Percentiles rank a stretch among this genome's conserved stretches.
phyloP scores from a whole-genome alignment of 495 filamentous ascomycete genomes.

The Hypoxylon fuscum region DNA sequence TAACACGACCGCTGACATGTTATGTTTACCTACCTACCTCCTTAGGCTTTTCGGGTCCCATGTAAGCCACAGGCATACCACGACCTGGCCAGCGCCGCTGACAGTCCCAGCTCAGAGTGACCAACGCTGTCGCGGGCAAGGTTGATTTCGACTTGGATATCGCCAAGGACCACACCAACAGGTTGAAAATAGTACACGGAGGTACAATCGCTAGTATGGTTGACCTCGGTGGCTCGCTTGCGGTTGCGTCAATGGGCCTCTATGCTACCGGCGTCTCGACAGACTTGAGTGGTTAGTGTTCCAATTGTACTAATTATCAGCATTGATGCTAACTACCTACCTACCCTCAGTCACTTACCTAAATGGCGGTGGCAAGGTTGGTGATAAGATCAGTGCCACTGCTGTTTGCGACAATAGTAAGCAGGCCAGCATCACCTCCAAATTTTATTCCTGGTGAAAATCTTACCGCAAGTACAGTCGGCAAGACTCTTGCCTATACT shows the following conservation, averaged over 20 bases:
- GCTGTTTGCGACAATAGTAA: slow-evolving; percentile 87
- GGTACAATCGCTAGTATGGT: slow-evolving; percentile 97
- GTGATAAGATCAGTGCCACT: slow-evolving; percentile 74
- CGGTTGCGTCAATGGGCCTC: slow-evolving; percentile 88
- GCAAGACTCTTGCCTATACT: slow-evolving; percentile 92
- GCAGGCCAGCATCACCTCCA: slow-evolving; percentile 26
- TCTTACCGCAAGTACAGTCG: slow-evolving; percentile 65
- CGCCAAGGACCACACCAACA: slow-evolving; percentile 89
- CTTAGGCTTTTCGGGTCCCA: slow-evolving; percentile 54
- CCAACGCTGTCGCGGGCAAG: slow-evolving; percentile 74
- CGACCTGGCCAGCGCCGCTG: not conserved
- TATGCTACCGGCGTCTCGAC: slow-evolving; percentile 93
- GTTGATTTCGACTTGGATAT: slow-evolving; percentile 92
- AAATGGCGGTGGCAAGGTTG: slow-evolving; percentile 80
- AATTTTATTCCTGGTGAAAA: not conserved
- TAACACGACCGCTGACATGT: no score
- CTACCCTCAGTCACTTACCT: slow-evolving; percentile 83
- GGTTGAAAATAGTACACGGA: slow-evolving; percentile 89
- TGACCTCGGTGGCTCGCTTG: slow-evolving; percentile 91
- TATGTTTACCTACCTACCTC: slow-evolving; percentile 5
- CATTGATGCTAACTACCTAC: slow-evolving; percentile 7
- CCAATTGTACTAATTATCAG: not conserved
- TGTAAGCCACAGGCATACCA: slow-evolving; percentile 39
- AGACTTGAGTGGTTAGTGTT: slow-evolving; percentile 79
- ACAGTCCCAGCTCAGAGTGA: slow-evolving; percentile 72